phyloP scores from a whole-genome alignment of 768 basidiomycete species.

The Postia placenta region DNA sequence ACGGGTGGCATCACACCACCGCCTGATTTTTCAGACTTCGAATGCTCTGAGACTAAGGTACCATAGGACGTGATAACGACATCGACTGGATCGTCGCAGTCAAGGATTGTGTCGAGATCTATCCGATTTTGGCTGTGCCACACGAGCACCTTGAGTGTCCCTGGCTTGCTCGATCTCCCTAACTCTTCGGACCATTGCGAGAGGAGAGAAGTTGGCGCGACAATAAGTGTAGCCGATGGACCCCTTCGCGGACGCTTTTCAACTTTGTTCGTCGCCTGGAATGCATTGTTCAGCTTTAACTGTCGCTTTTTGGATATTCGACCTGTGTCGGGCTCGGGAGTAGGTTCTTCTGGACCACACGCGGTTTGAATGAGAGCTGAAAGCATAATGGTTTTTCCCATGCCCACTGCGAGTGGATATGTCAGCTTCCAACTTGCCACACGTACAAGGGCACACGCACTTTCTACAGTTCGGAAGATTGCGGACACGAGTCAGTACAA shows the following conservation, averaged over 20 bases:
- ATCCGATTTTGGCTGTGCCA: slow-evolving; percentile 88
- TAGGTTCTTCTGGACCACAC: slow-evolving; percentile 38
- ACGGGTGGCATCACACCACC: slow-evolving; percentile 41
- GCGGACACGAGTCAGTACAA: neutral
- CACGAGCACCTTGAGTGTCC: slow-evolving; percentile 57
- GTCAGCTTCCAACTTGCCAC: neutral
- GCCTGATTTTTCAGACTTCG: slow-evolving; percentile 54
- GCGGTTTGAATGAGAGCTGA: slow-evolving; percentile 85
- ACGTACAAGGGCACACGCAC: slow-evolving; percentile 2
- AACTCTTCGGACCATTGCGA: slow-evolving; percentile 94
- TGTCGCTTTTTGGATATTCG: slow-evolving; percentile 43
- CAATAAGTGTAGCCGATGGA: slow-evolving; percentile 73
- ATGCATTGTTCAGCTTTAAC: slow-evolving; percentile 56
- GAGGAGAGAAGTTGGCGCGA: slow-evolving; percentile 87
- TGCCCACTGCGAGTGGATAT: slow-evolving; percentile 59
- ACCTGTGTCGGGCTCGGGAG: slow-evolving; percentile 20
- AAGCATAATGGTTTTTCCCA: slow-evolving; percentile 94
- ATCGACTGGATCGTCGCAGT: slow-evolving; percentile 57
- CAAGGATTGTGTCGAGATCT: slow-evolving; percentile 57
- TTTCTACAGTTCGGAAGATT: slow-evolving; percentile 10
- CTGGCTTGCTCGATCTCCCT: slow-evolving; percentile 72
- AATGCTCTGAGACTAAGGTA: slow-evolving; percentile 82
- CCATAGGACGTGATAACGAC: slow-evolving; percentile 94
- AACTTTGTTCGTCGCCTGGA: slow-evolving; percentile 34
- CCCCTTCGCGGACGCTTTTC: slow-evolving; percentile 23